phyloP scores from a whole-genome alignment of 768 basidiomycete genomes.

The Lactarius akahatsu region DNA sequence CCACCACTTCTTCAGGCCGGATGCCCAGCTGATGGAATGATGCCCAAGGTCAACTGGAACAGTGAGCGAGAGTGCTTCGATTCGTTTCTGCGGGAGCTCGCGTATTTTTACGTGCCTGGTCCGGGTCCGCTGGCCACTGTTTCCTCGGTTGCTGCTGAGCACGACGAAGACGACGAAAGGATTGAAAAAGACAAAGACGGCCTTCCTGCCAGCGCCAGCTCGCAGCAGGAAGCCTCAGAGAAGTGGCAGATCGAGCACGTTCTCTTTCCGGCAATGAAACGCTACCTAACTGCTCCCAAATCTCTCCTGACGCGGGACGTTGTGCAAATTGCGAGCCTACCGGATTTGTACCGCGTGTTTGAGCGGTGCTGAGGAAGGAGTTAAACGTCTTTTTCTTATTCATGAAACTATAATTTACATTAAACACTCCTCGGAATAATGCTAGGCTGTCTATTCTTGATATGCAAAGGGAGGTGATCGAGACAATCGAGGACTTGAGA shows the following conservation, averaged over 20 bases:
- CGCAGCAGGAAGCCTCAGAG: constrained; percentile 52
- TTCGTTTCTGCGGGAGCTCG: constrained; percentile 82
- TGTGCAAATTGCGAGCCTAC: constrained; percentile 84
- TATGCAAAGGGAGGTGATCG: background rate
- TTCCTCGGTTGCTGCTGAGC: constrained; percentile 21
- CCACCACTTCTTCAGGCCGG: constrained; percentile 5
- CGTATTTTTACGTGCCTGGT: constrained; percentile 85
- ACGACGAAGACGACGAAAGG: background rate
- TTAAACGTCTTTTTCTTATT: background rate
- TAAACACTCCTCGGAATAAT: constrained; percentile 7
- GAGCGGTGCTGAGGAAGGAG: constrained; percentile 67
- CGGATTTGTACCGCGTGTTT: constrained; percentile 92
- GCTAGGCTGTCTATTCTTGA: constrained; percentile 8
- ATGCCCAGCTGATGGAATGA: constrained; percentile 8
- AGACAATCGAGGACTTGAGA: constrained; percentile 17
- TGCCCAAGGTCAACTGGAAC: constrained; percentile 81
- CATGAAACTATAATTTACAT: constrained; percentile 21
- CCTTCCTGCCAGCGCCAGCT: constrained; percentile 32
- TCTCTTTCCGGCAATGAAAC: constrained; percentile 81
- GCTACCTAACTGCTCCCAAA: constrained; percentile 68
- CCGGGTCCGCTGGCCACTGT: constrained; percentile 38
- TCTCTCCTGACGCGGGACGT: constrained; percentile 69
- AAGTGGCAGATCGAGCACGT: constrained; percentile 90
- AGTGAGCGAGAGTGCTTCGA: constrained; percentile 84
- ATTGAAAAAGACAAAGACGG: constrained; percentile 13